Conservation (phyloP, 306 rosid species). For the Albizia julibrissin region DNA sequence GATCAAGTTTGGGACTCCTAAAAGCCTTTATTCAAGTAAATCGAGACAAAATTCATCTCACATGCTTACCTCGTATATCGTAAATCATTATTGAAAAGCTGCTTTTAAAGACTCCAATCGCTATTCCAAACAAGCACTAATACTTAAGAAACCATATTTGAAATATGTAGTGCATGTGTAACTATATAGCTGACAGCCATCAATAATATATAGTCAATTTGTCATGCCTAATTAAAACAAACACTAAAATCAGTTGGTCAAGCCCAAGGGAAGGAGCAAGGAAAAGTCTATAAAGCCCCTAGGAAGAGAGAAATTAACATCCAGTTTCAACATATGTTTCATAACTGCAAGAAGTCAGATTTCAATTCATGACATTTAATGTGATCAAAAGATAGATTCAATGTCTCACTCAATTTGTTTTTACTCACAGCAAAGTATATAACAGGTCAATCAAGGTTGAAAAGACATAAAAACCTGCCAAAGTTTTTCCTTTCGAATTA, state of each 20-base stretch:
- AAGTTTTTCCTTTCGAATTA: not conserved
- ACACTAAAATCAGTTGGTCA: not conserved
- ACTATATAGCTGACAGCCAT: not conserved
- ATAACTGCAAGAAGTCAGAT: constrained; percentile 3
- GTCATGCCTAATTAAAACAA: not conserved
- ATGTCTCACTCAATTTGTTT: not conserved
- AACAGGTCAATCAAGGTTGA: not conserved
- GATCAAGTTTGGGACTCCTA: no score
- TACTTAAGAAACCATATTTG: not conserved
- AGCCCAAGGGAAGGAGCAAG: not conserved
- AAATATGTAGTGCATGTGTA: not conserved
- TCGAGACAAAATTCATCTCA: no score
- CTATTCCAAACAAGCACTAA: no score
- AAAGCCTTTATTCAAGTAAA: no score
- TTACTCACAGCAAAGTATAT: not conserved
- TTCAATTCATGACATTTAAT: not conserved
- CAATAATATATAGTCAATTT: not conserved
- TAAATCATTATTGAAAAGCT: no score
- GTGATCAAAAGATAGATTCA: not conserved
- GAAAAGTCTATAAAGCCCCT: not conserved
- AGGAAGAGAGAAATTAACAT: not conserved
- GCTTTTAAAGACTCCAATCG: no score
- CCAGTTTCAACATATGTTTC: not conserved
- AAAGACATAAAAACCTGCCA: not conserved
- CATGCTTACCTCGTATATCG: no score